Conservation (phyloP, 2,329 filamentous ascomycete genomes). For the Bipolaris zeicola region DNA sequence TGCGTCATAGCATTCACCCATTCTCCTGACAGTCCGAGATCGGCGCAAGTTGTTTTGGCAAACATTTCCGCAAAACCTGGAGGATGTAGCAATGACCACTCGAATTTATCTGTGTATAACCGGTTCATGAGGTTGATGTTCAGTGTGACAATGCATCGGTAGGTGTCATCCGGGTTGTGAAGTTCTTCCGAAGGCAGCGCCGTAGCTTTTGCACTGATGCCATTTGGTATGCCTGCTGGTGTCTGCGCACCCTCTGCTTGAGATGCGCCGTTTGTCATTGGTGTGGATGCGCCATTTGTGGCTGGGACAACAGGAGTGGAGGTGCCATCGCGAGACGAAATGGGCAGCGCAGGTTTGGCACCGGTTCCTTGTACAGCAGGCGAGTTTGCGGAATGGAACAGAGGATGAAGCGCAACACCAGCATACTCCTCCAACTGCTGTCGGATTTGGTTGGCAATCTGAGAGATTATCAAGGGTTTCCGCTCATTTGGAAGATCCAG, state of each 20-base stretch:
- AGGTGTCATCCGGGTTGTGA: constrained; percentile 89
- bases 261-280: constrained; percentile 55
- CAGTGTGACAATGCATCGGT: constrained; percentile 87
- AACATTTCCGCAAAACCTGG: constrained; percentile 91
- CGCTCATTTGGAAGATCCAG: constrained; percentile 81
- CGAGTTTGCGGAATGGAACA: constrained; percentile 71
- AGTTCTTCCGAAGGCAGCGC: constrained; percentile 70
- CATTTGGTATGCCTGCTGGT: constrained; percentile 55
- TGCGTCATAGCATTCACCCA: constrained; percentile 95
- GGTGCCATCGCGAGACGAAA: constrained; percentile 58
- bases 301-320: constrained; percentile 54
- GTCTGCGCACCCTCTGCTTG: constrained; percentile 52
- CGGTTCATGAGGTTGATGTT: constrained; percentile 91
- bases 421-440: constrained; percentile 96
- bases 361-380: constrained; percentile 38
- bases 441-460: constrained; percentile 92
- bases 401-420: constrained; percentile 87
- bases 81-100: constrained; percentile 93
- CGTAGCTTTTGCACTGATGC: constrained; percentile 73
- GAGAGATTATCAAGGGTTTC: constrained; percentile 67
- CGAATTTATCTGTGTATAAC: constrained; percentile 95
- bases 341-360: constrained; percentile 43
- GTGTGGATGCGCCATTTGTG: constrained; percentile 62
- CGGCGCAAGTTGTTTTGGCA: constrained; percentile 88
- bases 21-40: constrained; percentile 86